Evolutionary conservation across 169 alveolate species (phyloP).

Genomic region (Eimeria maxima): DNA sequence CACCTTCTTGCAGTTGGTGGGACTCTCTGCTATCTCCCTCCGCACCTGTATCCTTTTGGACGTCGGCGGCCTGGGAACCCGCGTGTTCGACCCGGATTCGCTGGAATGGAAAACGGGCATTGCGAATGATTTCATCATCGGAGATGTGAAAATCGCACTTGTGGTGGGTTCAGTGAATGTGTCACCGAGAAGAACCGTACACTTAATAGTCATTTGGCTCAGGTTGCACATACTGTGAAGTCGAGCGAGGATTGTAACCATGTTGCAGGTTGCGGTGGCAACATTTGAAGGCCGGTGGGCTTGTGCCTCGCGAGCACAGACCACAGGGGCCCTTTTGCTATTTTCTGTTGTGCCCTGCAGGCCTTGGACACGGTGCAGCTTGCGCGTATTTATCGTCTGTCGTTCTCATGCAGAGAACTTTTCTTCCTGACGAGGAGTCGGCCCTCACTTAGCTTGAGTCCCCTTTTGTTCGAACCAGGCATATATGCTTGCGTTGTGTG

Average conservation of each 20-base stretch:
- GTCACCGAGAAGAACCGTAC: neutral
- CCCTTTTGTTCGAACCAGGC: neutral
- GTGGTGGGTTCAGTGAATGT: slow-evolving; percentile 1
- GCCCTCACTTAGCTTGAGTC: neutral
- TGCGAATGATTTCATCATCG: slow-evolving; percentile 36
- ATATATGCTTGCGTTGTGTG: neutral
- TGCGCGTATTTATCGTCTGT: slow-evolving; percentile 73
- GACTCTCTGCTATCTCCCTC: slow-evolving; percentile 55
- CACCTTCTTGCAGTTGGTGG: slow-evolving; percentile 75
- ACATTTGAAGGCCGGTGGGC: neutral
- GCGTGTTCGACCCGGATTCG: slow-evolving; percentile 72
- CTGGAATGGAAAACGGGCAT: slow-evolving; percentile 56
- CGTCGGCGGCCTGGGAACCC: slow-evolving; percentile 72
- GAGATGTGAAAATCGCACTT: slow-evolving; percentile 65
- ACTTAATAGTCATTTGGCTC: neutral
- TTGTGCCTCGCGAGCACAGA: neutral
- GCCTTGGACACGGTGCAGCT: slow-evolving; percentile 79
- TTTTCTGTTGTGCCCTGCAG: slow-evolving; percentile 50
- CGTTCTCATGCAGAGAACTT: slow-evolving; percentile 80
- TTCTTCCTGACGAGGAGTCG: slow-evolving; percentile 76
- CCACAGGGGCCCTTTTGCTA: neutral
- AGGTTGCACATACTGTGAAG: neutral
- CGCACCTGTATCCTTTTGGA: slow-evolving; percentile 65
- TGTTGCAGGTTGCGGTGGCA: neutral
- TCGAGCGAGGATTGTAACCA: neutral